Evolutionary conservation across 1,284 basidiomycete genomes (phyloP), one percentile per base, ranked within the genome.

Genomic region (Pyrrhoderma noxium): DNA sequence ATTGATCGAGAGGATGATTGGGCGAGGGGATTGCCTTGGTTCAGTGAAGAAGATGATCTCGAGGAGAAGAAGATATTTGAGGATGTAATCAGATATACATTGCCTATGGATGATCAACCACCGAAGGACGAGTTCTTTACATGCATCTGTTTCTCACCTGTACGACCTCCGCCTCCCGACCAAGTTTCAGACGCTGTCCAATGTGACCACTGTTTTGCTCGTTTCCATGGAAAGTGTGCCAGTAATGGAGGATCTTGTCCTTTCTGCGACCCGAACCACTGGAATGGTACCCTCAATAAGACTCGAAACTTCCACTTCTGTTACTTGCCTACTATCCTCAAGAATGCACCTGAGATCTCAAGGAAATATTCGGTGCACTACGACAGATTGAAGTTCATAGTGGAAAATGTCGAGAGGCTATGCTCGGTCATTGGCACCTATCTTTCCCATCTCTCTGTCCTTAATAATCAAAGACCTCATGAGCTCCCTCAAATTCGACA

Each of bases 251-350:
- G 87, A 35, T 90, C 87, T 7, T 90, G 87, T 62, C 87, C 88
- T 0, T 90, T 90, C 70, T 90, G 87, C 59, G 87, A 90, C 57
- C 86, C 89, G 59, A 83, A 88, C 57, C 88, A 90, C 59, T 90
- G 87, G 87, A 87, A 90, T 59, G 87, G 87, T 23, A 75, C 82
- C 5, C 81, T 89, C 51, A 78, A 80, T 63, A 89, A 88, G 64
- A 77, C 85, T 54, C 79, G 88, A 45, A 85, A 72, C 58, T 90
- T 80, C 77, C 85, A 89, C 61, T 89, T 85, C 67, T 84, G 78
- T 62, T 86, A 79, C 64, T 73, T 90, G 31, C 82, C 86, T 2
- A 72, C 75, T 18, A 77, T 87, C 49, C 73, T 88, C 21, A 61
- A 75, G 21, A 74, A 71, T 42, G 88, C 87, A 4, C 84, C 87